Evolutionary conservation across 345 rosid genomes (phyloP), one percentile per base, ranked within the genome.

Genomic region (Murraya koenigii): DNA sequence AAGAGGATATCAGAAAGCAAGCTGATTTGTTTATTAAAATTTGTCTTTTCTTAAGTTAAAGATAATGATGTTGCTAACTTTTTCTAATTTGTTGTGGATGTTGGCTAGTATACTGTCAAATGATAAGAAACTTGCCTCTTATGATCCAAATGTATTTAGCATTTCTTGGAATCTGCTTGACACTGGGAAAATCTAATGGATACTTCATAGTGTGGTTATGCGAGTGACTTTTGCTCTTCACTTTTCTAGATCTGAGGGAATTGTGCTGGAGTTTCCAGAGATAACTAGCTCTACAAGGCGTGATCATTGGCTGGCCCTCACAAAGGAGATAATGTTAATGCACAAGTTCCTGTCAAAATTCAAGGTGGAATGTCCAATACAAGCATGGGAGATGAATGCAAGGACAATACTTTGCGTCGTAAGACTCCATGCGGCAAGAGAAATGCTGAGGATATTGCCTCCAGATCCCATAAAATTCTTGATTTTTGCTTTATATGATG

Each of bases 261-360:
- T 96, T 63, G 87, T 94, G 70, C 82, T 96, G 66, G 99, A 92
- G 86, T 96, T 96, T 81, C 98, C 99, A 0, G 99, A 92, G 93
- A 76, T 94, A 80, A 94, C 97, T 38, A 91, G 98, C 84, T 94
- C 97, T 54, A 96, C 97, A 0, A 94, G 99, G 81, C 86, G 97
- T n/a, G 92, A 91, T 70, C 98, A 90, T 74, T 94, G 97, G 99
- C 92, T 94, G 33, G 91, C 92, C 54, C 86, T 94, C 35, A 77
- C 80, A 0, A 92, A 88, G 78, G 98, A 96, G 77, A 62, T 96
- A 71, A 82, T 89, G 78, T 63, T 92, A 61, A 84, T 91, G 95
- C 98, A 94, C 84, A 87, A 82, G 22, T 96, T 96, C 84, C 77
- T 94, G 61, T 85, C 79, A 54, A 87, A 84, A 69, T 82, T 66